A percentile compares a stretch with the other conserved stretches of the same genome.
phyloP scores from a whole-genome alignment of 257 asterid genomes.

The Knoxia roxburghii region DNA sequence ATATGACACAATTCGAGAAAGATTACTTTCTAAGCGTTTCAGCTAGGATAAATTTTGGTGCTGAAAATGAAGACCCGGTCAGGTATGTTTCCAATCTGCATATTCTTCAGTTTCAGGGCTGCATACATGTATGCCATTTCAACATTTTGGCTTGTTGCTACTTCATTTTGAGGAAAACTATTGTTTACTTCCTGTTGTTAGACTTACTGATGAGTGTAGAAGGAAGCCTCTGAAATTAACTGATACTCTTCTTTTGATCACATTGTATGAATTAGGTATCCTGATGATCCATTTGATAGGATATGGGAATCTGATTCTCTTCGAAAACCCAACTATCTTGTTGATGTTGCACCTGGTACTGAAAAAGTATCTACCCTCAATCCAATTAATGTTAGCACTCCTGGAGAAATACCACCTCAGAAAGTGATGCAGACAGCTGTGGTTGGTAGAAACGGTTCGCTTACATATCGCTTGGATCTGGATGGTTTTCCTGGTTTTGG shows the following conservation, averaged over 20 bases:
- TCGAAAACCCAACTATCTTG: conserved; percentile 85
- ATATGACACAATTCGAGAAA: conserved; percentile 56
- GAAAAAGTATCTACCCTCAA: conserved; percentile 60
- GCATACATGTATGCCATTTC: background rate
- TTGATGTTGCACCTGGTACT: conserved; percentile 94
- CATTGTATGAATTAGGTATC: conserved; percentile 52
- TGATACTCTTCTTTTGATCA: background rate
- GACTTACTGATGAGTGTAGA: background rate
- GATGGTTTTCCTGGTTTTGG: conserved; percentile 91
- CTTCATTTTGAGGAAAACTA: background rate
- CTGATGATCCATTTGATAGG: conserved; percentile 94
- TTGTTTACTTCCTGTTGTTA: background rate
- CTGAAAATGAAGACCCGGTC: conserved; percentile 62
- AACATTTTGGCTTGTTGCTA: background rate
- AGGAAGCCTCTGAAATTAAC: conserved; percentile 4
- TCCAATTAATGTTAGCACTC: conserved; percentile 62
- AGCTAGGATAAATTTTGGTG: conserved; percentile 94
- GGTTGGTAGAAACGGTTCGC: conserved; percentile 87
- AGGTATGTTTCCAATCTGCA: conserved; percentile 41
- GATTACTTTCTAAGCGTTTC: conserved; percentile 75
- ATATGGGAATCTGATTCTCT: conserved; percentile 83
- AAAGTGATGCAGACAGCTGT: conserved; percentile 99
- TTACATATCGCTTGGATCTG: conserved; percentile 85
- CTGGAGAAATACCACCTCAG: conserved; percentile 74
- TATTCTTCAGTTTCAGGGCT: background rate